These are phyloP conservation scores for Kodamaea ohmeri DNA, from an alignment of 1,139 yeast species.

Conservation along the genomic window DNA sequence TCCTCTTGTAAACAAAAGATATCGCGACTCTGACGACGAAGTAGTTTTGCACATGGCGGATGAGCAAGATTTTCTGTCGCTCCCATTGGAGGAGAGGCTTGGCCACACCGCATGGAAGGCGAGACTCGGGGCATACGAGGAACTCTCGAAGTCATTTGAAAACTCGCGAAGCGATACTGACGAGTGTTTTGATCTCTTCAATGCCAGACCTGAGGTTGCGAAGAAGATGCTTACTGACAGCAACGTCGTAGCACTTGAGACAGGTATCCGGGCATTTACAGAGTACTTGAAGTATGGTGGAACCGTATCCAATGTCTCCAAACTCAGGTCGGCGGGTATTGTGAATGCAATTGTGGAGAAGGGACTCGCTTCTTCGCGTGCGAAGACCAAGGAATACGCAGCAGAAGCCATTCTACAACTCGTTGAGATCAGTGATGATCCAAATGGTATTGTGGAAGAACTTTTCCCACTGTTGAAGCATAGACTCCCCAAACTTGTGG, in stretches of 20 bases:
- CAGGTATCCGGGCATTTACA: slow-evolving; percentile 59
- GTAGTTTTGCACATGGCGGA: slow-evolving; percentile 22
- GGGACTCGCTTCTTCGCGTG: slow-evolving; percentile 73
- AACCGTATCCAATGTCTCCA: slow-evolving; percentile 28
- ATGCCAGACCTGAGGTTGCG: slow-evolving; percentile 46
- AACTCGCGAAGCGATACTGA: slow-evolving; percentile 55
- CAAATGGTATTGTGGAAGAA: slow-evolving; percentile 66
- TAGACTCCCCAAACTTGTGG: slow-evolving; percentile 74
- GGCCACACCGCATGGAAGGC: slow-evolving; percentile 89
- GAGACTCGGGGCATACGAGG: slow-evolving; percentile 76
- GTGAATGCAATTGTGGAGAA: slow-evolving; percentile 70
- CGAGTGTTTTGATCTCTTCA: slow-evolving; percentile 51
- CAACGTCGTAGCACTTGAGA: slow-evolving; percentile 91
- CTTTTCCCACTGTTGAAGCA: slow-evolving; percentile 61
- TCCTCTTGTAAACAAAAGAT: slow-evolving; percentile 5
- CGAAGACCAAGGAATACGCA: slow-evolving; percentile 68
- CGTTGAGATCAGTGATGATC: slow-evolving; percentile 59
- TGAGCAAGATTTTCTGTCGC: slow-evolving; percentile 58
- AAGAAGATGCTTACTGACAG: slow-evolving; percentile 66
- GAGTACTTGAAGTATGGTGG: slow-evolving; percentile 65
- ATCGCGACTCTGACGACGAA: not conserved
- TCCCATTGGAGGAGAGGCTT: slow-evolving; percentile 67
- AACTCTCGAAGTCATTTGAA: slow-evolving; percentile 52
- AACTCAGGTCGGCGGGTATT: slow-evolving; percentile 40
- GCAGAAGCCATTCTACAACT: slow-evolving; percentile 59